A percentile compares a stretch with the other conserved stretches of the same genome.
These are phyloP conservation scores for Cryptosporidium xiaoi DNA, from an alignment of 169 alveolate species.

Conservation along the genomic window DNA sequence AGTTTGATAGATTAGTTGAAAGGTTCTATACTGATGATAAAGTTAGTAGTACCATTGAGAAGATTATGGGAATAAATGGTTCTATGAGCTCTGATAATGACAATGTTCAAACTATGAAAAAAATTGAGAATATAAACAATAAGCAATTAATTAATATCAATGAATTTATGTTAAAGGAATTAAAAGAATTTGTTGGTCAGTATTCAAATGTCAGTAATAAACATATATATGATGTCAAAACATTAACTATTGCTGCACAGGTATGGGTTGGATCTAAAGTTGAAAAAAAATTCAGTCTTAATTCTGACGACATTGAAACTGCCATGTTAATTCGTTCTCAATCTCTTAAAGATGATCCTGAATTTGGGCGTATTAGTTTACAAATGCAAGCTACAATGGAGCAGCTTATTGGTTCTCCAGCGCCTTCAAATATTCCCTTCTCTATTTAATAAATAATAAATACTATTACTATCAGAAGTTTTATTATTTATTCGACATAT, in stretches of 20 bases:
- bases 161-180: constrained; percentile 85
- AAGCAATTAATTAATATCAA: constrained; percentile 81
- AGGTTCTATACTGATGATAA: constrained; percentile 79
- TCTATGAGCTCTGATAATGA: constrained; percentile 25
- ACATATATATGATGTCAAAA: constrained; percentile 80
- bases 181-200: constrained; percentile 79
- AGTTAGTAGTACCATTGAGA: constrained; percentile 51
- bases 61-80: constrained; percentile 72
- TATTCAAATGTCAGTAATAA: constrained; percentile 78
- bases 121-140: constrained; percentile 67
- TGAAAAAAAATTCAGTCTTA: constrained; percentile 83
- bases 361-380: constrained; percentile 77
- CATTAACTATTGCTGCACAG: constrained; percentile 83
- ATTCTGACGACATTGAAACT: constrained; percentile 84
- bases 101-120: constrained; percentile 60
- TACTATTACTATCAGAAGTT: background rate
- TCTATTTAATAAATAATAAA: constrained; percentile 16
- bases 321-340: constrained; percentile 80
- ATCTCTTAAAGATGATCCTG: constrained; percentile 76
- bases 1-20: constrained; percentile 81
- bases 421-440: constrained; percentile 65
- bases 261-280: constrained; percentile 87
- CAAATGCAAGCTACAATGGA: constrained; percentile 77
- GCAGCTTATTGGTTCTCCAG: constrained; percentile 66
- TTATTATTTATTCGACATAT: background rate